Percentiles rank a stretch among this genome's conserved stretches.
Conservation (phyloP, 495 filamentous ascomycete genomes). For the Collariella sp. region DNA sequence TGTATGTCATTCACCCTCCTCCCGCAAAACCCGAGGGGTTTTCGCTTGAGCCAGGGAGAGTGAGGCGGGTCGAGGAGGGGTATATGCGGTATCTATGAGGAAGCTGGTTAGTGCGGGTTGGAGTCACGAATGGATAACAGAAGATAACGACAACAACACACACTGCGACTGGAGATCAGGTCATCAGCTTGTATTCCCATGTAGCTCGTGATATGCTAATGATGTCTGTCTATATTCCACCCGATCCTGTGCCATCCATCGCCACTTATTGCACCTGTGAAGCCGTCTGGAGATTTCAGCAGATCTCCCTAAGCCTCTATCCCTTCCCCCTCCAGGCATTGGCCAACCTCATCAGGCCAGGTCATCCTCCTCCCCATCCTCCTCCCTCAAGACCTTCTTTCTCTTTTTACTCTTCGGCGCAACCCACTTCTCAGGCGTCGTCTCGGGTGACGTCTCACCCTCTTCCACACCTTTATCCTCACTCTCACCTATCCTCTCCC, state of each 20-base stretch:
- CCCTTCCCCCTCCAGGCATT: neutral
- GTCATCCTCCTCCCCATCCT: slow-evolving; percentile 21
- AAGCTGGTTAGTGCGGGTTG: neutral
- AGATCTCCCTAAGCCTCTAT: neutral
- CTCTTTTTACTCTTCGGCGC: slow-evolving; percentile 7
- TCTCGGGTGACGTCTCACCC: neutral
- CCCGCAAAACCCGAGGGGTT: neutral
- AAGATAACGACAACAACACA: too few species aligned
- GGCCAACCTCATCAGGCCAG: neutral
- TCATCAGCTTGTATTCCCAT: too few species aligned
- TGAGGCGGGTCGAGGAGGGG: slow-evolving; percentile 1
- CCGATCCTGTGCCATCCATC: too few species aligned
- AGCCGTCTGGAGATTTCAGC: neutral
- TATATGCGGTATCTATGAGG: neutral
- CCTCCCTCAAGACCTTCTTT: slow-evolving; percentile 14
- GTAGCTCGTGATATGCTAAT: too few species aligned
- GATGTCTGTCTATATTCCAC: too few species aligned
- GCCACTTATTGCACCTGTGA: neutral
- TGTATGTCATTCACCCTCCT: slow-evolving; percentile 7
- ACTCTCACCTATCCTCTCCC: neutral
- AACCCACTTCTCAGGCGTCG: slow-evolving; percentile 3
- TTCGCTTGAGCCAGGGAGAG: neutral
- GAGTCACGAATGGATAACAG: neutral
- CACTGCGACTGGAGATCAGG: too few species aligned
- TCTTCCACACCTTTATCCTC: neutral